phyloP scores from a whole-genome alignment of 495 filamentous ascomycete genomes.

The Lindgomyces ingoldianus region DNA sequence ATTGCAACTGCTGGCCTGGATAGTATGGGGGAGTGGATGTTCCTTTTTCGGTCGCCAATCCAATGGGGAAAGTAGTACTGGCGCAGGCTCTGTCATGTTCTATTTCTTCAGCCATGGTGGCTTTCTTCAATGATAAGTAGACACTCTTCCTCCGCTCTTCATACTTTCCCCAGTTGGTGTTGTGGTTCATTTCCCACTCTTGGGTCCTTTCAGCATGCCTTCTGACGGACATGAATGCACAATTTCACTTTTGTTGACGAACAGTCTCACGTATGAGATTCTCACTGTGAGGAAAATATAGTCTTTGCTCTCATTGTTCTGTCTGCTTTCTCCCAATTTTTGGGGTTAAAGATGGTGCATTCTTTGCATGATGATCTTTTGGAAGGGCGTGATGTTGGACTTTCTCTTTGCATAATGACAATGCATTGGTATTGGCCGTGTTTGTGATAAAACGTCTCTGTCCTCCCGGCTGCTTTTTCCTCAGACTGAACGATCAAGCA shows the following conservation, averaged over 20 bases:
- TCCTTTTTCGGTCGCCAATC: not conserved
- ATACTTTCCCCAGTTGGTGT: constrained; percentile 16
- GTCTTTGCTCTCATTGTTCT: too few species aligned
- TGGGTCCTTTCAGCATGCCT: not conserved
- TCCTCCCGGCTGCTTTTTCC: too few species aligned
- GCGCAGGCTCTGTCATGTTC: constrained; percentile 18
- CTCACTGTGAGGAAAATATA: too few species aligned
- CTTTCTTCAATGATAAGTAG: constrained; percentile 36
- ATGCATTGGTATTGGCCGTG: not conserved
- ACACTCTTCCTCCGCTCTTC: constrained; percentile 24
- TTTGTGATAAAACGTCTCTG: not conserved
- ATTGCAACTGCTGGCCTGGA: constrained; percentile 22
- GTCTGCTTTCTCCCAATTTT: too few species aligned
- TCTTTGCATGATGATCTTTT: not conserved
- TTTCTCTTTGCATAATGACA: not conserved
- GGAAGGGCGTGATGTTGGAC: not conserved
- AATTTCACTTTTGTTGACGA: too few species aligned
- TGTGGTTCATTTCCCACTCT: not conserved
- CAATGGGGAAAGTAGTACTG: not conserved
- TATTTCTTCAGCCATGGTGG: constrained; percentile 30
- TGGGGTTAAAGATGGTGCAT: too few species aligned
- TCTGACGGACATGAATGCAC: not conserved
- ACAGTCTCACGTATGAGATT: too few species aligned
- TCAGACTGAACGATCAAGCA: too few species aligned
- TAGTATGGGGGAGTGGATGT: constrained; percentile 17